phyloP scores from a whole-genome alignment of 805 yeast genomes.

The Ascoidea tarda region DNA sequence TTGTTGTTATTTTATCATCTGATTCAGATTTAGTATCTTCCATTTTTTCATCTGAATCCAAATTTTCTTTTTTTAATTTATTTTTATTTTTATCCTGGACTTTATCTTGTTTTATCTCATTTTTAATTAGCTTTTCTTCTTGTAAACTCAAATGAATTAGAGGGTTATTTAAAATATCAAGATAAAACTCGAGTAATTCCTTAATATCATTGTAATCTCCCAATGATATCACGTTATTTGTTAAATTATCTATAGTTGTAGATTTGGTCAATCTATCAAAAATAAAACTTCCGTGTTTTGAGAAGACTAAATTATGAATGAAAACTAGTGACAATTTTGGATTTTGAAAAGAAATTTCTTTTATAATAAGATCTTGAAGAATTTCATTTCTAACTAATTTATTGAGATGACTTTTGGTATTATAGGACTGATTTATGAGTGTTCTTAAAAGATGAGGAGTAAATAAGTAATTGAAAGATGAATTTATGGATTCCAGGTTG shows the following conservation, averaged over 20 bases:
- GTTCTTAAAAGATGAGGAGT: constrained; percentile 59
- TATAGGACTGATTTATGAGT: constrained; percentile 63
- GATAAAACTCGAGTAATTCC: constrained; percentile 10
- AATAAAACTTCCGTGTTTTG: constrained; percentile 41
- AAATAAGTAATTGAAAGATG: constrained; percentile 20
- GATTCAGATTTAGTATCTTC: background rate
- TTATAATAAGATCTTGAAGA: constrained; percentile 16
- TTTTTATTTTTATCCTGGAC: constrained; percentile 5
- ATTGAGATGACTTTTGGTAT: constrained; percentile 48
- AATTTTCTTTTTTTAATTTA: constrained; percentile 8
- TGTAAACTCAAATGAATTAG: constrained; percentile 15
- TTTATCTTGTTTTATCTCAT: constrained; percentile 14
- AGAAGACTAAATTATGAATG: constrained; percentile 22
- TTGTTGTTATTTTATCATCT: constrained; percentile 8
- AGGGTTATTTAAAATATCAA: constrained; percentile 11
- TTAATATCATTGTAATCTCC: constrained; percentile 10
- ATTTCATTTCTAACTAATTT: constrained; percentile 46
- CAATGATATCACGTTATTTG: constrained; percentile 13
- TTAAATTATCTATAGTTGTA: constrained; percentile 39
- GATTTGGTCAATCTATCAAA: constrained; percentile 71
- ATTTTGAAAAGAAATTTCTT: constrained; percentile 18
- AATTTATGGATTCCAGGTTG: background rate
- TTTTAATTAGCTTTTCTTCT: constrained; percentile 4
- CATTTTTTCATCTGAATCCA: constrained; percentile 7
- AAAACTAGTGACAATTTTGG: constrained; percentile 21